Evolutionary conservation across 495 filamentous ascomycete genomes (phyloP).

Genomic region (Diplogelasinospora grovesii): DNA sequence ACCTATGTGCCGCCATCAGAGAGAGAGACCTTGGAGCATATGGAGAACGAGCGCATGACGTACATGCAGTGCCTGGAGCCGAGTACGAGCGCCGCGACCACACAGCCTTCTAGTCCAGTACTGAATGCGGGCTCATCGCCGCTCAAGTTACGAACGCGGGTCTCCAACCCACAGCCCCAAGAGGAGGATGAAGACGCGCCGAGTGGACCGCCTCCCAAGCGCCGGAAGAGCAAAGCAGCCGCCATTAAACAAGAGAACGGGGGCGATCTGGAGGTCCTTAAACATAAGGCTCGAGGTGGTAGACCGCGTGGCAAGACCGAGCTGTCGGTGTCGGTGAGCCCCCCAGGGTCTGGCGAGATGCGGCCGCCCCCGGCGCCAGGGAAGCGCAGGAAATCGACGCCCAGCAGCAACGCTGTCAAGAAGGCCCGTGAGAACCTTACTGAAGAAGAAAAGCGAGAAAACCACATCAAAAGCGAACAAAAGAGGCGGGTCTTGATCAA

Average conservation of each 20-base stretch:
- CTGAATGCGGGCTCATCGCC: not conserved
- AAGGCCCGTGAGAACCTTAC: conserved; percentile 70
- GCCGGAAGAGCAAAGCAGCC: too few species aligned
- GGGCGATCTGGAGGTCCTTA: too few species aligned
- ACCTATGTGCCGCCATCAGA: conserved; percentile 49
- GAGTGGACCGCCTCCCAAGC: too few species aligned
- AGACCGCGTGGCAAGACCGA: too few species aligned
- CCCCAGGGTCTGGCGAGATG: too few species aligned
- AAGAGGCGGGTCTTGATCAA: conserved; percentile 75
- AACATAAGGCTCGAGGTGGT: too few species aligned
- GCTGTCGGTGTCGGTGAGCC: too few species aligned
- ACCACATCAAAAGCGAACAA: conserved; percentile 86
- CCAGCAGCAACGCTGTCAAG: conserved; percentile 1
- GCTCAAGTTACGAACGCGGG: too few species aligned
- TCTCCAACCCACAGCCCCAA: too few species aligned
- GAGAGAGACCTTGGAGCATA: conserved; percentile 49
- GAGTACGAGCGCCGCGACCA: conserved; percentile 47
- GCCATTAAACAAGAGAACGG: too few species aligned
- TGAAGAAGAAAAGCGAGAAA: conserved; percentile 76
- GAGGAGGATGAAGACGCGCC: too few species aligned
- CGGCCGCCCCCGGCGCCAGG: not conserved
- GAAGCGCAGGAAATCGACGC: conserved; percentile 20
- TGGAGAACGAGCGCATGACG: conserved; percentile 46
- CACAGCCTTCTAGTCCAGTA: conserved; percentile 52
- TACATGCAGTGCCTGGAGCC: conserved; percentile 49